Evolutionary conservation across 2,329 filamentous ascomycete genomes (phyloP).

Genomic region (Neofusicoccum sp.): DNA sequence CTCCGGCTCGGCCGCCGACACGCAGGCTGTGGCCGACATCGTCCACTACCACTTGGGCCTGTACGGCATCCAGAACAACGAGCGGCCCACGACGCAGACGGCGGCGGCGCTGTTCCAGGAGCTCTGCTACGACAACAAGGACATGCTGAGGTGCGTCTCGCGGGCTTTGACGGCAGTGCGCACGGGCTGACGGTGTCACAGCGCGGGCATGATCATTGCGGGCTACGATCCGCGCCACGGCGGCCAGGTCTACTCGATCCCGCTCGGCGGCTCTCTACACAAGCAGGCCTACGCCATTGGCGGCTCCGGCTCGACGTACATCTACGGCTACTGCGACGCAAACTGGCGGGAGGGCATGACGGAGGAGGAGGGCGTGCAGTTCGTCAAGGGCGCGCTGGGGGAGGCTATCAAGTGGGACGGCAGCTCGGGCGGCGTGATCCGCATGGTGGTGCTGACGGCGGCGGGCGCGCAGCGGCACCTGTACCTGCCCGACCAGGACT

Average conservation of each 20-base stretch:
- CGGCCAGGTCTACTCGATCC: slow-evolving; percentile 96
- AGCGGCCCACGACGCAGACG: slow-evolving; percentile 89
- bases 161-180: not conserved
- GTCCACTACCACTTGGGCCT: slow-evolving; percentile 95
- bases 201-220: slow-evolving; percentile 97
- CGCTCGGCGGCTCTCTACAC: slow-evolving; percentile 93
- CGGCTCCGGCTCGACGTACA: slow-evolving; percentile 97
- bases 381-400: slow-evolving; percentile 86
- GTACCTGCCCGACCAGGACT: slow-evolving; percentile 86
- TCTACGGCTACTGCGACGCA: slow-evolving; percentile 97
- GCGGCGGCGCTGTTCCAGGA: slow-evolving; percentile 97
- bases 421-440: slow-evolving; percentile 95
- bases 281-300: slow-evolving; percentile 96
- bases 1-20: slow-evolving; percentile 95
- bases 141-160: slow-evolving; percentile 73
- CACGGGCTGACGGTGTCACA: slow-evolving; percentile 43
- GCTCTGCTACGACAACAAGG: slow-evolving; percentile 97
- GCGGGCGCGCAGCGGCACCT: slow-evolving; percentile 89
- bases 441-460: slow-evolving; percentile 93
- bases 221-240: slow-evolving; percentile 95
- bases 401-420: slow-evolving; percentile 99
- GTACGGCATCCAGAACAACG: slow-evolving; percentile 87
- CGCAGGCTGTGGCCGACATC: slow-evolving; percentile 96
- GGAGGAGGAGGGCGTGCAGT: slow-evolving; percentile 84
- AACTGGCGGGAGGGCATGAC: slow-evolving; percentile 97